These are phyloP conservation scores for Carpinus viminea DNA, from an alignment of 306 rosid genomes.

Conservation along the genomic window DNA sequence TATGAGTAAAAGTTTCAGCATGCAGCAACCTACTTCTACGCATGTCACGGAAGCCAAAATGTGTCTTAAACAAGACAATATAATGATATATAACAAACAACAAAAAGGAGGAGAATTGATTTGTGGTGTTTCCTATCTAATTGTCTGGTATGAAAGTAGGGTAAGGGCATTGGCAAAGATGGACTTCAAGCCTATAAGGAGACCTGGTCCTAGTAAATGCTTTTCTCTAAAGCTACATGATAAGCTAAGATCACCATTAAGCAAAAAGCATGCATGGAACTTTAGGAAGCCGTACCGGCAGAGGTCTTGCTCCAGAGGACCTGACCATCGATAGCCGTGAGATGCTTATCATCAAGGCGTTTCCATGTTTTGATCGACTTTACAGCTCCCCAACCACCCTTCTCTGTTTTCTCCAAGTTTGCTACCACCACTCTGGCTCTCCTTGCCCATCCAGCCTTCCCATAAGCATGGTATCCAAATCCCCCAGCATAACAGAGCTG, in stretches of 20 bases:
- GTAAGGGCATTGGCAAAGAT: background rate
- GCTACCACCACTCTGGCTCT: conserved; percentile 86
- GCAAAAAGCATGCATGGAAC: background rate
- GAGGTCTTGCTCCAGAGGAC: conserved; percentile 75
- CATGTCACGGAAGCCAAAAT: no score
- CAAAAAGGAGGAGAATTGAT: no score
- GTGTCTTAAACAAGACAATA: no score
- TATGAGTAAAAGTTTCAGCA: no score
- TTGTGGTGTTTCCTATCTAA: no score
- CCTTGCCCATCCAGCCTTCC: conserved; percentile 92
- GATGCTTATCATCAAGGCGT: conserved; percentile 73
- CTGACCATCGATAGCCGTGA: conserved; percentile 57
- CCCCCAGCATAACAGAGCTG: conserved; percentile 89
- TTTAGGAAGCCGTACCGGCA: conserved; percentile 45
- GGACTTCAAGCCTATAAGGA: background rate
- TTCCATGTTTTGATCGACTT: conserved; percentile 89
- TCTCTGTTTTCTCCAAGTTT: conserved; percentile 54
- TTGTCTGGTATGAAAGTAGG: no score
- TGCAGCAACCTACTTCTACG: no score
- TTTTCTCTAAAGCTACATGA: conserved; percentile 7
- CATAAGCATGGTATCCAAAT: conserved; percentile 95
- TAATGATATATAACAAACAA: no score
- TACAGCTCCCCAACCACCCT: conserved; percentile 71
- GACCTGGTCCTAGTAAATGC: background rate
- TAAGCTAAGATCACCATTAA: conserved; percentile 20